These are phyloP conservation scores for Zygosaccharomyces pseudorouxii DNA, from an alignment of 805 yeast species.

Conservation along the genomic window DNA sequence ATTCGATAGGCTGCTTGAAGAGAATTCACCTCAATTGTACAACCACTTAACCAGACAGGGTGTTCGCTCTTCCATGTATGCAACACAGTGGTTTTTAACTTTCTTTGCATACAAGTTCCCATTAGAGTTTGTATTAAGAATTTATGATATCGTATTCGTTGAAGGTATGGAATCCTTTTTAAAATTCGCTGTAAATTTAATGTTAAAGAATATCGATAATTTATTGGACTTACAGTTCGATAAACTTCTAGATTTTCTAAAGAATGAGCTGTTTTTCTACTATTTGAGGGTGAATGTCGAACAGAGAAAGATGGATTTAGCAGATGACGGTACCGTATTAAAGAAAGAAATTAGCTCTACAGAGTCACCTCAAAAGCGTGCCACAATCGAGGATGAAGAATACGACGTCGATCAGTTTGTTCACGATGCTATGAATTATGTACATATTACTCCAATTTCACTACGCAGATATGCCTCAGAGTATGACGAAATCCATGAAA, in stretches of 20 bases:
- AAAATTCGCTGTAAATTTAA: conserved; percentile 76
- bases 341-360: conserved; percentile 15
- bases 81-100: conserved; percentile 96
- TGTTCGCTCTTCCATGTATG: conserved; percentile 89
- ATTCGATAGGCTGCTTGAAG: conserved; percentile 84
- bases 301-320: conserved; percentile 8
- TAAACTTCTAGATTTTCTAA: conserved; percentile 66
- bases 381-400: conserved; percentile 25
- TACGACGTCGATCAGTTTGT: conserved; percentile 75
- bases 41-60: conserved; percentile 83
- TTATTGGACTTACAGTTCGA: conserved; percentile 69
- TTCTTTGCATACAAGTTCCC: conserved; percentile 95
- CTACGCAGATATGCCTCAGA: conserved; percentile 69
- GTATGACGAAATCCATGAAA: conserved; percentile 63
- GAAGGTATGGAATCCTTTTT: conserved; percentile 88
- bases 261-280: conserved; percentile 70
- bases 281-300: conserved; percentile 45
- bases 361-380: background rate
- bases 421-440: conserved; percentile 60
- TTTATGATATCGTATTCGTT: conserved; percentile 80
- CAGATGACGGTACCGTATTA: conserved; percentile 23
- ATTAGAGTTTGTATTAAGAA: conserved; percentile 76
- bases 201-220: conserved; percentile 60
- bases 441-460: conserved; percentile 67
- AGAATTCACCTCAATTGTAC: conserved; percentile 61